Conservation (phyloP, 192 early-diverging fungal species). For the Backusella westeae region DNA sequence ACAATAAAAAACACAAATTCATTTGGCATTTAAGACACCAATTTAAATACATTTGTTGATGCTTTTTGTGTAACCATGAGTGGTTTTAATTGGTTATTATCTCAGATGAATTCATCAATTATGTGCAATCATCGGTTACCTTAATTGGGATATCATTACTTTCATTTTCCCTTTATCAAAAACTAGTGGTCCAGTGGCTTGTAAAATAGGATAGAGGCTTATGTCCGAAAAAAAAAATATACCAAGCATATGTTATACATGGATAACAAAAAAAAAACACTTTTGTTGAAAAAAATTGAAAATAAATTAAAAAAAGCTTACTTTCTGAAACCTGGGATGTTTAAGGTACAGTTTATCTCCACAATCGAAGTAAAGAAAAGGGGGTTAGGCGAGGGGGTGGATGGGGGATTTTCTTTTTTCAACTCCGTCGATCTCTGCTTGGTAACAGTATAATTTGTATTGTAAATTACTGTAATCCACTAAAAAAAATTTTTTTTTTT, state of each 20-base stretch:
- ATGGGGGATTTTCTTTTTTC: not conserved
- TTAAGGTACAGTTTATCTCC: slow-evolving; percentile 2
- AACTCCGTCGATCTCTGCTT: not conserved
- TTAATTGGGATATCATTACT: slow-evolving; percentile 3
- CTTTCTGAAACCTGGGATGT: not conserved
- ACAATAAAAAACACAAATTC: not conserved
- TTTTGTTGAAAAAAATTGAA: not conserved
- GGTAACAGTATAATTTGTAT: slow-evolving; percentile 6
- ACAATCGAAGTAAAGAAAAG: not conserved
- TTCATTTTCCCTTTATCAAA: not conserved
- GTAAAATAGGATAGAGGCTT: not conserved
- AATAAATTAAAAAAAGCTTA: not conserved
- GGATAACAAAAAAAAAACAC: not conserved
- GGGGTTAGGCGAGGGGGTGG: not conserved
- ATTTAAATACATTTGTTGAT: not conserved
- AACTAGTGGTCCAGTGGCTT: slow-evolving; percentile 6
- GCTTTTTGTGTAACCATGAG: not conserved
- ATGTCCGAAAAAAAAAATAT: not conserved
- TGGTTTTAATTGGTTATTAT: not conserved
- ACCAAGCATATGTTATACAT: not conserved
- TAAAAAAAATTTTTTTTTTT: slow-evolving; percentile 6
- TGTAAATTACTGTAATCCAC: not conserved
- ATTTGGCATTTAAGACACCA: not conserved
- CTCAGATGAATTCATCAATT: not conserved
- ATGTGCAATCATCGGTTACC: not conserved